Evolutionary conservation across 2,329 filamentous ascomycete genomes (phyloP), one percentile per base, ranked within the genome.

Genomic region (Fusarium siculi): DNA sequence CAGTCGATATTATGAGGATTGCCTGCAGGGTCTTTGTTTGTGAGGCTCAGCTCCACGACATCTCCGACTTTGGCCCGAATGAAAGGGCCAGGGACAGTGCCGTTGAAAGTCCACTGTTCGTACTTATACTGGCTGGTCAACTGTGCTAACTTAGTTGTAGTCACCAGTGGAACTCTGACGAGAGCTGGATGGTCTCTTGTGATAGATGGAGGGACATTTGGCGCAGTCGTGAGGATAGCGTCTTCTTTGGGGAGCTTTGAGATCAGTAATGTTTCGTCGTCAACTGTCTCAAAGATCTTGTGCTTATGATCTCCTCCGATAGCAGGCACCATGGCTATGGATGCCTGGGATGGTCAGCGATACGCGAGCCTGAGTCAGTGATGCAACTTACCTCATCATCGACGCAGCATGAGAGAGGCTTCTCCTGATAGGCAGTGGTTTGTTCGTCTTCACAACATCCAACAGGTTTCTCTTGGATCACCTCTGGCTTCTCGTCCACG

Each of bases 91-190:
- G 65, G 68, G 15, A 70, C 68, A 15, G 59, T 68, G 34, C 66
- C 66, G 19, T 70, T 70, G 54, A 68, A 70, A 7, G 68, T 70
- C 68, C 60, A 68, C 28, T 70, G 68, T 16, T 70, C 65, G 18
- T 68, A 70, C 37, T 70, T 68, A 32, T 68, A 68, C 60, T 65
- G 59, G 25, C 50, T 70, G 8, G 68, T 70, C 15, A 70, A 23
- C 46, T 70, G 68, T 9, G 65, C 68, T 7, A 70, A 18, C 18
- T 68, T 68, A 9, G 65, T 70, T 4, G 55, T 58, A 5, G 68
- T 68, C 7, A 50, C 25, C 7, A 59, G 36, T 6, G 34, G 25
- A 16, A 59, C 56, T 19, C 7, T 49, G 25, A 59, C 36, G 16
- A 59, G 25, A 25, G 44, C 36, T 5, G 44, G 36, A 28, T 59